Base-by-base conservation (phyloP, 305 asterid species). In the Lippia alba region DNA sequence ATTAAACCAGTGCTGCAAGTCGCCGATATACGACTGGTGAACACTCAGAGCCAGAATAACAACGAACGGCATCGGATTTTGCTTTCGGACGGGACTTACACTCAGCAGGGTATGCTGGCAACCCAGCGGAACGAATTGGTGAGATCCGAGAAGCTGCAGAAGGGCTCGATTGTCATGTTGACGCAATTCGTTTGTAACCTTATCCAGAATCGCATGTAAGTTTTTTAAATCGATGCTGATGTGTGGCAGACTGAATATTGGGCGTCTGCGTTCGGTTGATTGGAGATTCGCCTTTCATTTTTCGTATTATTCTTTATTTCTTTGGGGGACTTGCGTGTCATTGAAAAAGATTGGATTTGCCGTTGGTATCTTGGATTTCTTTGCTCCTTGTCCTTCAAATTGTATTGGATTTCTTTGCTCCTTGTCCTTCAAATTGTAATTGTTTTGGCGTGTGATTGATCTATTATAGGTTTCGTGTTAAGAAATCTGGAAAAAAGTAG, bases 81-180 rank as follows among this genome's bases (percentile, higher is more conserved):
- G 61, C 79, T 94, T 3, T 91, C 99, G 10, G 99, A 94, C 54
- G 97, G 97, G 0, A 4, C 44, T 5, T 82, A 67, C 66, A 12
- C 75, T 19, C 94, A 89, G 86, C 94, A 91, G 76, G 96, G 96
- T 4, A 91, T 94, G 97, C 82, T 94, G 66, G 92, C 88, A 24
- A 86, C 91, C 54, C 94, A 91, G 82, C 86, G 60, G 4, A 87
- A 88, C 70, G 87, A 85, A 0, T 74, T 91, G 80, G 93, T 91
- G 16, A 81, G 81, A 12, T 78, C 92, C 11, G 68, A 71, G 54
- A 59, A 61, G 78, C 61, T 94, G 81, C 86, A 79, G 79, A 89
- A 82, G 50, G 97, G 99, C 0, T 88, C 95, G 32, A 67, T 94
- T 61, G 59, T 94, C 34, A 87, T 71, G 75, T 59, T 94, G 82